Base-by-base conservation (phyloP, 139 green algal species). In the Chlorella sp. region DNA sequence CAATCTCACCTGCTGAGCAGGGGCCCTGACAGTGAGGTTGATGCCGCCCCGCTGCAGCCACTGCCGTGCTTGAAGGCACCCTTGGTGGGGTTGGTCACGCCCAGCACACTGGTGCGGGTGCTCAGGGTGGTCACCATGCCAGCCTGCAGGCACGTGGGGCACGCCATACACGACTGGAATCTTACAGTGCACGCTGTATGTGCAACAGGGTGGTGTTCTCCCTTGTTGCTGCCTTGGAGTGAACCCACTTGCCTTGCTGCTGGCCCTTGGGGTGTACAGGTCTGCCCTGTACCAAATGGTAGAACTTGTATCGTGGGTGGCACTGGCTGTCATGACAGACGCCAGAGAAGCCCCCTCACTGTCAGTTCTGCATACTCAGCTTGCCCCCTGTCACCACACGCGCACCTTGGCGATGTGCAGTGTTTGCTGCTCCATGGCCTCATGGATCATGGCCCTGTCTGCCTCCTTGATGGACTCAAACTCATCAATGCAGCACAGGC, bases 351-450 rank as follows among this genome's bases (percentile, higher is more conserved):
- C n/a, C n/a, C n/a, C n/a, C n/a, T n/a, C n/a, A n/a, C n/a, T n/a
- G n/a, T n/a, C n/a, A n/a, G n/a, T n/a, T n/a, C n/a, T n/a, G n/a
- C n/a, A n/a, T n/a, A n/a, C n/a, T n/a, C n/a, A n/a, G n/a, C n/a
- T n/a, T n/a, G n/a, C n/a, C n/a, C n/a, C n/a, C n/a, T n/a, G n/a
- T n/a, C n/a, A n/a, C n/a, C n/a, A n/a, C n/a, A n/a, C n/a, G n/a
- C 67, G 30, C 71, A 85, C 89, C 84, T 98, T 97, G 36, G 93
- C 93, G 0, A 98, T 81, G 65, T 87, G 88, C 59, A 96, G 73
- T 1, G 88, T 97, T 79, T 98, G 93, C 78, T 98, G 93, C 87
- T 98, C 93, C 93, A 98, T 96, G 20, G 90, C 93, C 77, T 98
- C 93, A 61, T 97, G 93, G 6, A 98, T 85, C 62, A 88, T 87